phyloP scores from a whole-genome alignment of 345 rosid species.

The Acer negundo region DNA sequence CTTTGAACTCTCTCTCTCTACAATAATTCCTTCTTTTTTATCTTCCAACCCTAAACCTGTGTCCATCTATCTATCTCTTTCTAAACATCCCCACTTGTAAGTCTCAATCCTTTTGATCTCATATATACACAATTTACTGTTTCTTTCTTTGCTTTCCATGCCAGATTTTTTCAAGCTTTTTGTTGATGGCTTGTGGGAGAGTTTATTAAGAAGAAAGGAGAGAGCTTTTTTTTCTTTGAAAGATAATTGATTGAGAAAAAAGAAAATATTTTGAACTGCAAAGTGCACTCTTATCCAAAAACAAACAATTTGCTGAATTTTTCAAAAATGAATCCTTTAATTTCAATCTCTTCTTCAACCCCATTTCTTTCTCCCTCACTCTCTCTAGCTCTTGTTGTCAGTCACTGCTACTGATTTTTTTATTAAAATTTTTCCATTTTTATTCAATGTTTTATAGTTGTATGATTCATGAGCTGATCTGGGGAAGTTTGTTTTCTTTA shows the following conservation, averaged over 20 bases:
- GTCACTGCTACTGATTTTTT: background rate
- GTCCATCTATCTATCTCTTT: too few relatives aligned
- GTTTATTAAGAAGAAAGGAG: too few relatives aligned
- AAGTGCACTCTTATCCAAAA: background rate
- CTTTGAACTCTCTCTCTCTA: background rate
- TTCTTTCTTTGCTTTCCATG: too few relatives aligned
- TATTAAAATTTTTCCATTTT: background rate
- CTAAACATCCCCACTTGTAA: slow-evolving; percentile 3
- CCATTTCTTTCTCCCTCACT: background rate
- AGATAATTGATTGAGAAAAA: background rate
- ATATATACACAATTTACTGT: too few relatives aligned
- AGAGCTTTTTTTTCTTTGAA: too few relatives aligned
- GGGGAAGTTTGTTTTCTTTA: background rate
- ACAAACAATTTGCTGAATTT: too few relatives aligned
- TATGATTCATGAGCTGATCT: slow-evolving; percentile 13
- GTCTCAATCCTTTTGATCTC: background rate
- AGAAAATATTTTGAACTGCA: background rate
- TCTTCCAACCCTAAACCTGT: background rate
- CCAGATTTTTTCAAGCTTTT: background rate
- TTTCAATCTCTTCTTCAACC: background rate
- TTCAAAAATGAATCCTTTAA: background rate
- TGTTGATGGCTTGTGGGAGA: background rate
- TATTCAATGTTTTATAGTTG: slow-evolving; percentile 6
- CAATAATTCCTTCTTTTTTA: background rate
- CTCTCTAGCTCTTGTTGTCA: background rate